Percentiles rank a stretch among this genome's conserved stretches.
phyloP scores from a whole-genome alignment of 352 stramenopile species.

The Pythium monospermum region DNA sequence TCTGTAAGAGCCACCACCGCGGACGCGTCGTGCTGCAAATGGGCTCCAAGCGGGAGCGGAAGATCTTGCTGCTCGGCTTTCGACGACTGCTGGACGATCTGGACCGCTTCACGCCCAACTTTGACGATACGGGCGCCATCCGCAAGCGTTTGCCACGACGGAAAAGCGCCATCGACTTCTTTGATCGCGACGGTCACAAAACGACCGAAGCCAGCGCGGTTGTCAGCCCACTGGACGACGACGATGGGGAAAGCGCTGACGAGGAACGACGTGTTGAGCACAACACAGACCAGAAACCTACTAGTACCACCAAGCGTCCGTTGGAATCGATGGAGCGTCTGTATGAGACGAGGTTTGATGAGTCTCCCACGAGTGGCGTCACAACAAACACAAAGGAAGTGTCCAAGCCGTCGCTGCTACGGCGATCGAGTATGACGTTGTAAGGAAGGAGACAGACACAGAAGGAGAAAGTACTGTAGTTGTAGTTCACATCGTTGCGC shows the following conservation, averaged over 20 bases:
- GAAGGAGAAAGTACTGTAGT: background rate
- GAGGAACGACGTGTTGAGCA: constrained; percentile 3
- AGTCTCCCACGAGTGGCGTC: constrained; percentile 2
- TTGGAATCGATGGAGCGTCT: constrained; percentile 34
- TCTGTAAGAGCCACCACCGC: constrained; percentile 60
- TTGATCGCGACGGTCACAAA: constrained; percentile 20
- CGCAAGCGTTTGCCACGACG: constrained; percentile 42
- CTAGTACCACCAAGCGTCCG: constrained; percentile 1
- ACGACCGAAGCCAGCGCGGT: background rate
- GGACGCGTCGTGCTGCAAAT: constrained; percentile 60
- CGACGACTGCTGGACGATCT: constrained; percentile 45
- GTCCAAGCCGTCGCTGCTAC: constrained; percentile 6
- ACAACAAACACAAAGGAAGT: background rate
- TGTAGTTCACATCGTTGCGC: background rate
- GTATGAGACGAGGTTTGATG: constrained; percentile 65
- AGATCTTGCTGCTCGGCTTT: constrained; percentile 59
- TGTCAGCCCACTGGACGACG: too few species aligned
- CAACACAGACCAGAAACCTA: background rate
- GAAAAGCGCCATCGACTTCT: constrained; percentile 53
- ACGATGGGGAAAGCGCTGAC: background rate
- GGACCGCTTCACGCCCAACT: constrained; percentile 27
- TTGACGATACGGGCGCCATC: constrained; percentile 41
- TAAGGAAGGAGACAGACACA: constrained; percentile 7
- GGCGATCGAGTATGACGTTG: constrained; percentile 21
- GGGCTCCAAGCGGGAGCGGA: constrained; percentile 47